phyloP scores from a whole-genome alignment of 768 basidiomycete species.

The Hortiboletus campestris region DNA sequence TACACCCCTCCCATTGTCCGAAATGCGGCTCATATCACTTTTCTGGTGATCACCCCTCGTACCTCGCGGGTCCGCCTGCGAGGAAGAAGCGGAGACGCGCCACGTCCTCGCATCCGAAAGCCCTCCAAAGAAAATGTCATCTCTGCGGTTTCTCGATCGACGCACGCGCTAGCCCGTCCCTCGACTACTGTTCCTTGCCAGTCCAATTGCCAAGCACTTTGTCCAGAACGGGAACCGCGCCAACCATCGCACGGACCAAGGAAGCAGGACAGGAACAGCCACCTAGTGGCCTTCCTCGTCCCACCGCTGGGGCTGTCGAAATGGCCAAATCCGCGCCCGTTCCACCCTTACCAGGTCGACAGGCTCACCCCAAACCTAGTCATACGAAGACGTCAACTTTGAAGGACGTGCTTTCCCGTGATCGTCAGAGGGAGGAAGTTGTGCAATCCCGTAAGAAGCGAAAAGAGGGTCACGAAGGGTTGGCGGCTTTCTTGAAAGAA shows the following conservation, averaged over 20 bases:
- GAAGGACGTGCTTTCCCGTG: conserved; percentile 62
- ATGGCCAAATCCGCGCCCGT: background rate
- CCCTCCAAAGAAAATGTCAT: conserved; percentile 18
- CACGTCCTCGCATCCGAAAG: background rate
- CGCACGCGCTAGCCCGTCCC: background rate
- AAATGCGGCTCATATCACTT: conserved; percentile 54
- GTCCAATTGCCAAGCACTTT: background rate
- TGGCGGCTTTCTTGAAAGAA: conserved; percentile 49
- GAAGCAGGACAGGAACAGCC: background rate
- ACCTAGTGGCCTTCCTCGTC: background rate
- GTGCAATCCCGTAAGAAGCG: conserved; percentile 19
- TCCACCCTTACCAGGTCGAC: conserved; percentile 16
- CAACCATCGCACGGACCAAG: background rate
- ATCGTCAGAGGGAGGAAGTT: conserved; percentile 45
- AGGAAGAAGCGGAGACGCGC: conserved; percentile 18
- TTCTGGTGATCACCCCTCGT: conserved; percentile 37
- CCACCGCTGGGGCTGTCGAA: background rate
- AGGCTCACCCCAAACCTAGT: conserved; percentile 40
- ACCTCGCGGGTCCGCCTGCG: conserved; percentile 28
- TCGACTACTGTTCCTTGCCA: background rate
- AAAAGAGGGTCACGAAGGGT: conserved; percentile 34
- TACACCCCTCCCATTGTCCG: conserved; percentile 39
- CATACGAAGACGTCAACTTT: conserved; percentile 43
- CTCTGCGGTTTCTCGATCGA: conserved; percentile 18
- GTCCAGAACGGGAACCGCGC: background rate